These are phyloP conservation scores for Trametes pubescens DNA, from an alignment of 1,284 basidiomycete species.

Conservation along the genomic window DNA sequence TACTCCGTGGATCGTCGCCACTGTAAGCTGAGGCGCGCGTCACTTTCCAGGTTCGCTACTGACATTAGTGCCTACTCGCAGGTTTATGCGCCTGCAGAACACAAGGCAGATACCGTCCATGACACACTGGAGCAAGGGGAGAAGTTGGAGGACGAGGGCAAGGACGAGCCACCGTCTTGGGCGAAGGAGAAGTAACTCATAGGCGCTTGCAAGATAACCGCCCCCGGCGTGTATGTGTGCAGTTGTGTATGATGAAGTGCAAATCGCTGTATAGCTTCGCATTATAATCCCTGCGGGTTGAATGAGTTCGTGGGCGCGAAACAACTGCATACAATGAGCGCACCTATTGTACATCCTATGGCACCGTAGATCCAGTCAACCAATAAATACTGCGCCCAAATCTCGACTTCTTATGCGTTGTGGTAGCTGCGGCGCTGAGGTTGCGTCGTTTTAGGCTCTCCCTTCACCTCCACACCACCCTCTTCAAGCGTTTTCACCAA, in stretches of 20 bases:
- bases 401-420: neutral
- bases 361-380: neutral
- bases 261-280: neutral
- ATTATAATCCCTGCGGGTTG: no score
- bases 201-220: no score
- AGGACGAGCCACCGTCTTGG: slow-evolving; percentile 44
- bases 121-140: slow-evolving; percentile 40
- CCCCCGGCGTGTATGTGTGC: neutral
- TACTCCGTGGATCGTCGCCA: slow-evolving; percentile 42
- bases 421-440: slow-evolving; percentile 7
- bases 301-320: neutral
- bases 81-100: slow-evolving; percentile 45
- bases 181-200: slow-evolving; percentile 28
- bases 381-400: neutral
- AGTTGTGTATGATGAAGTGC: neutral
- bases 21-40: slow-evolving; percentile 29
- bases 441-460: neutral
- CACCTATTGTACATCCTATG: neutral
- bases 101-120: slow-evolving; percentile 44
- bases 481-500: slow-evolving; percentile 55
- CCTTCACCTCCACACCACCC: slow-evolving; percentile 48
- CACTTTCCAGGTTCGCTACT: neutral
- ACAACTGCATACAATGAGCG: neutral
- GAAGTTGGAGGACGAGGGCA: slow-evolving; percentile 42
- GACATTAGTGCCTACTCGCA: neutral